These are phyloP conservation scores for Xylaria intraflava DNA, from an alignment of 495 filamentous ascomycete genomes.

Conservation along the genomic window DNA sequence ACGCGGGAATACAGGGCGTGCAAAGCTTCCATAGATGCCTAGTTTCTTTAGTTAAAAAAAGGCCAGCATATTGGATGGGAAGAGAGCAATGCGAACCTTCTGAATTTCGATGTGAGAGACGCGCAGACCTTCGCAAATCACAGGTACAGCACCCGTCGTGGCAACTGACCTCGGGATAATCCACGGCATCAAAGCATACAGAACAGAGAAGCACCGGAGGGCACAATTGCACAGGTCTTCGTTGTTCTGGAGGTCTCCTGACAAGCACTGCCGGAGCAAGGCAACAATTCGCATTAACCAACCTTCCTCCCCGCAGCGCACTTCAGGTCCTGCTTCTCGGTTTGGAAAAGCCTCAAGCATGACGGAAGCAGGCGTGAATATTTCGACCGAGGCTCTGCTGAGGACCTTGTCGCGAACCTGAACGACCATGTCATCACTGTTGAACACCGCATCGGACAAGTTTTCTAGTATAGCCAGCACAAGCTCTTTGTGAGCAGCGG, in stretches of 20 bases:
- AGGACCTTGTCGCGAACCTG: conserved; percentile 74
- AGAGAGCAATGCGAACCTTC: conserved; percentile 46
- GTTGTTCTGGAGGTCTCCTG: conserved; percentile 54
- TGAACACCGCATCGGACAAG: conserved; percentile 93
- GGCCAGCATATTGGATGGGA: neutral
- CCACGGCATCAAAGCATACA: conserved; percentile 77
- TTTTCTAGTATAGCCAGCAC: conserved; percentile 81
- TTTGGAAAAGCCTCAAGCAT: conserved; percentile 66
- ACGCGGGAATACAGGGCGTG: conserved; percentile 73
- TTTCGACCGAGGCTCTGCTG: conserved; percentile 83
- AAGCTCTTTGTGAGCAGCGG: conserved; percentile 66
- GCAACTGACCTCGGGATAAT: conserved; percentile 73
- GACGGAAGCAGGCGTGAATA: conserved; percentile 76
- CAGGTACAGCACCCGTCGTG: conserved; percentile 59
- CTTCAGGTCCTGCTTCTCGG: conserved; percentile 50
- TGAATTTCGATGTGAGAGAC: conserved; percentile 66
- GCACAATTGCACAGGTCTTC: conserved; percentile 59
- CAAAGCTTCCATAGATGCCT: conserved; percentile 80
- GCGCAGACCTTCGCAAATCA: conserved; percentile 68
- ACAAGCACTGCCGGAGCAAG: conserved; percentile 67
- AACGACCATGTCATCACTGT: conserved; percentile 77
- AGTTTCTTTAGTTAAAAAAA: neutral
- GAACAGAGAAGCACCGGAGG: conserved; percentile 64
- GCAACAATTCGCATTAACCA: conserved; percentile 76
- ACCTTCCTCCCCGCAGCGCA: conserved; percentile 72